A percentile compares a stretch with the other conserved stretches of the same genome.
Conservation (phyloP, 768 basidiomycete species). For the Pleurotus djamor region DNA sequence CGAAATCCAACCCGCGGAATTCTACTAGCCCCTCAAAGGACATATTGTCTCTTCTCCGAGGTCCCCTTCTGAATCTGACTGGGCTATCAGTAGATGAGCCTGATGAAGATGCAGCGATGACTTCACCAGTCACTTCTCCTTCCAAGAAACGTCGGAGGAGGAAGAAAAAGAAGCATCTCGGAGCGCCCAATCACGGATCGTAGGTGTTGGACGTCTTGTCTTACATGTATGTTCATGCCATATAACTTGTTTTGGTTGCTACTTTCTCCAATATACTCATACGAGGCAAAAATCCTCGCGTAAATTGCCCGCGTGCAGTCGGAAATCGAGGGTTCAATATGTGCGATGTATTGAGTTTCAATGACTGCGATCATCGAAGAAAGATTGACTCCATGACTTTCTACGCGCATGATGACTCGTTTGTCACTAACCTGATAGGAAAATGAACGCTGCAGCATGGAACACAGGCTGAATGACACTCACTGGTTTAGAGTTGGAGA, state of each 20-base stretch:
- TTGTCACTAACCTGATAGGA: not conserved
- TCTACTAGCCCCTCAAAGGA: conserved; percentile 2
- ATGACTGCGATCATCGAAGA: no score
- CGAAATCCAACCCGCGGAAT: not conserved
- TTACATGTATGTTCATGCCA: no score
- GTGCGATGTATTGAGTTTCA: no score
- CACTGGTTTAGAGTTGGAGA: not conserved
- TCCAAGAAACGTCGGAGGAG: conserved; percentile 58
- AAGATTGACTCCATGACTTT: no score
- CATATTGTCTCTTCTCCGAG: conserved; percentile 22
- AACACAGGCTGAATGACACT: conserved; percentile 1
- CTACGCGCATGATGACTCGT: no score
- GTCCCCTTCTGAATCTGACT: conserved; percentile 54
- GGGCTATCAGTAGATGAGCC: conserved; percentile 41
- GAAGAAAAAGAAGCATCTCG: conserved; percentile 42
- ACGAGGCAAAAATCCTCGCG: no score
- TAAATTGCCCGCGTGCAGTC: no score
- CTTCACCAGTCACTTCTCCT: conserved; percentile 19
- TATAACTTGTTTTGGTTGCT: no score
- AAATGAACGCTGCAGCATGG: not conserved
- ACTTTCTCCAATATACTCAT: no score
- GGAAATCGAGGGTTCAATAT: no score
- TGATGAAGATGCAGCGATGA: conserved; percentile 21
- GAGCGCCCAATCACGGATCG: not conserved
- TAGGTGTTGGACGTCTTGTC: no score